Conservation (phyloP, 164 flowering plant species). For the Buxus sempervirens region DNA sequence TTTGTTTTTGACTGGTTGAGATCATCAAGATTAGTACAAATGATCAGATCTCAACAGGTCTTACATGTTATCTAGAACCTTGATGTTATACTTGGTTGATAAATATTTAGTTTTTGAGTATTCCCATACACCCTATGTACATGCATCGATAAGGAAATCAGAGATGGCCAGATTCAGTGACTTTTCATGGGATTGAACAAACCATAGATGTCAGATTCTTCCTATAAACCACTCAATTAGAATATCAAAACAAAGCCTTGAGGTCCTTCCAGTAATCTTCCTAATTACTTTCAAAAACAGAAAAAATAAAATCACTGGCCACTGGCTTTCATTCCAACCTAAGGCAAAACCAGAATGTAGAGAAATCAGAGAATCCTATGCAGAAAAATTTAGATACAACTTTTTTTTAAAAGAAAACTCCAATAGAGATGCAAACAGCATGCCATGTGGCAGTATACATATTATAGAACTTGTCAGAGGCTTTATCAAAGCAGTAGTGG, state of each 20-base stretch:
- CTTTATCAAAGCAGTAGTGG: conserved; percentile 77
- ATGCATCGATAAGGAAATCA: background rate
- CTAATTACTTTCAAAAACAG: too few species aligned
- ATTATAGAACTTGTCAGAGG: conserved; percentile 87
- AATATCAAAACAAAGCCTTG: background rate
- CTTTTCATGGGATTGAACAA: background rate
- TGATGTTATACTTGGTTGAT: background rate
- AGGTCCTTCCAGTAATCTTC: background rate
- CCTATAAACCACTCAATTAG: background rate
- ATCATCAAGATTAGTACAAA: background rate
- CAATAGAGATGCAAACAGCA: conserved; percentile 9
- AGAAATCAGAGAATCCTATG: too few species aligned
- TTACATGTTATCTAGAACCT: background rate
- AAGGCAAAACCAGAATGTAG: too few species aligned
- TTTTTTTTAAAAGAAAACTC: background rate
- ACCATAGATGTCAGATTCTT: background rate
- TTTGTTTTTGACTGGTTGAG: background rate
- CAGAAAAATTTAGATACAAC: too few species aligned
- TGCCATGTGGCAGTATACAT: conserved; percentile 88
- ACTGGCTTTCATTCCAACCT: too few species aligned
- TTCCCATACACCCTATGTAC: background rate
- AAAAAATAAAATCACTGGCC: too few species aligned
- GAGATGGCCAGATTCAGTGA: background rate
- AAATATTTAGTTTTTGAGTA: background rate
- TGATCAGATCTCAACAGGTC: background rate